A percentile compares a stretch with the other conserved stretches of the same genome.
Evolutionary conservation across 495 filamentous ascomycete genomes (phyloP).

Genomic region (Tetracladium marchalianum): DNA sequence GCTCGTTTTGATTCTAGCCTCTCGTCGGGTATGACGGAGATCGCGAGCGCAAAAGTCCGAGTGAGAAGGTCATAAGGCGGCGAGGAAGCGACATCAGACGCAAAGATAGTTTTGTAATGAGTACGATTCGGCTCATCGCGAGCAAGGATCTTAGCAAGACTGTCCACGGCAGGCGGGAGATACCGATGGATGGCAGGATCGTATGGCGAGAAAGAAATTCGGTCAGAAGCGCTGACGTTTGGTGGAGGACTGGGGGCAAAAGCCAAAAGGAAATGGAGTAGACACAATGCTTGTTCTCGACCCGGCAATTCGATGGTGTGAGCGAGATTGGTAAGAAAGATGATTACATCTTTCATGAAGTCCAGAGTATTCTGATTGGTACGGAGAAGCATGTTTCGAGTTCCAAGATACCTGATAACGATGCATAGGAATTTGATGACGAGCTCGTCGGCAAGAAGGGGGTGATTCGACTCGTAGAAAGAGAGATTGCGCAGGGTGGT

Average conservation of each 20-base stretch:
- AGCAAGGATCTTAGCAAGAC: constrained; percentile 82
- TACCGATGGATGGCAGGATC: constrained; percentile 76
- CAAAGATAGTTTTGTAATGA: constrained; percentile 71
- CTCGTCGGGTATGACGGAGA: constrained; percentile 70
- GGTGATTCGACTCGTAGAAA: constrained; percentile 68
- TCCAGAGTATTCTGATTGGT: constrained; percentile 76
- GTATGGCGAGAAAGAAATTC: constrained; percentile 69
- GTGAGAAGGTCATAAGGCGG: constrained; percentile 77
- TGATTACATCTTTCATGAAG: constrained; percentile 92
- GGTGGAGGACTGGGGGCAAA: constrained; percentile 71
- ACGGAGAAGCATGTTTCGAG: constrained; percentile 76
- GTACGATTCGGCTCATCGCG: constrained; percentile 88
- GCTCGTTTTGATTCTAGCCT: constrained; percentile 29
- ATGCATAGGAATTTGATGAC: constrained; percentile 74
- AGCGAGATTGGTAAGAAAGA: constrained; percentile 78
- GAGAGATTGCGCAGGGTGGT: constrained; percentile 91
- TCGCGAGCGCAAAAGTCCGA: constrained; percentile 76
- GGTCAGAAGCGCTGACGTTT: constrained; percentile 37
- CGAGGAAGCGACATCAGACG: constrained; percentile 49
- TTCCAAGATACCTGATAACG: constrained; percentile 79
- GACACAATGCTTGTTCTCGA: constrained; percentile 76
- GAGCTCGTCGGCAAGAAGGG: constrained; percentile 55
- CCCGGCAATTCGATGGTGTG: constrained; percentile 72
- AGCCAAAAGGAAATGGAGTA: constrained; percentile 81
- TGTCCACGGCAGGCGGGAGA: constrained; percentile 80